Conservation (phyloP, 768 basidiomycete genomes). For the Omphalotus guepiniiformis region DNA sequence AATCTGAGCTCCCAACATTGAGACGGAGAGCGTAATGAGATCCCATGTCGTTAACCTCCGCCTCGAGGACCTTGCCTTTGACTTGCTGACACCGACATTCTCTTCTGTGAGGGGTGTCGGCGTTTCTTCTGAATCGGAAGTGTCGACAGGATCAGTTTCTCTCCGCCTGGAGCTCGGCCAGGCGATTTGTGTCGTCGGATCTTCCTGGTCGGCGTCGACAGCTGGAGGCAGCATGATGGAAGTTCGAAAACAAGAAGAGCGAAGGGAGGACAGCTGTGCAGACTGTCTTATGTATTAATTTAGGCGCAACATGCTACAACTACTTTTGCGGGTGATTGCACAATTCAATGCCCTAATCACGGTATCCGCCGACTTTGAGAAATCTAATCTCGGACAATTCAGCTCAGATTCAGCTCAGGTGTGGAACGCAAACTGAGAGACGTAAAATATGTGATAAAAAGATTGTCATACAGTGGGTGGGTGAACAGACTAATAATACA, state of each 20-base stretch:
- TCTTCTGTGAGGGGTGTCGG: conserved; percentile 16
- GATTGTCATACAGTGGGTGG: conserved; percentile 6
- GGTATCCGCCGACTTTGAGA: background rate
- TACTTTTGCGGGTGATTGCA: too few species aligned
- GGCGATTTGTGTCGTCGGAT: conserved; percentile 75
- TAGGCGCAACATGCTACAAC: too few species aligned
- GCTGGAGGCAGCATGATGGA: conserved; percentile 58
- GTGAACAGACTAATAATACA: conserved; percentile 5
- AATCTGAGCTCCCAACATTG: conserved; percentile 93
- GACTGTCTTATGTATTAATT: too few species aligned
- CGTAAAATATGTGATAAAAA: background rate
- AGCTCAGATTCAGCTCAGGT: background rate
- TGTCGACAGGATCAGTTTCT: conserved; percentile 12
- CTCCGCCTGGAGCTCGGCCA: conserved; percentile 55
- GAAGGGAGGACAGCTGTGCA: too few species aligned
- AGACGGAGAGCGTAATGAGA: conserved; percentile 78
- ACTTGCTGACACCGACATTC: conserved; percentile 12
- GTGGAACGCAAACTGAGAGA: background rate
- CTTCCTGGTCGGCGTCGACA: conserved; percentile 52
- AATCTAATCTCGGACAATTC: background rate
- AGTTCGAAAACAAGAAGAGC: conserved; percentile 6
- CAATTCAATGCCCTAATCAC: background rate
- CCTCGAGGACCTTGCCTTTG: conserved; percentile 18
- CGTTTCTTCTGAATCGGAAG: background rate
- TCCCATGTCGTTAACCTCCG: conserved; percentile 56